Evolutionary conservation across 2,329 filamentous ascomycete species (phyloP), one percentile per base, ranked within the genome.

Genomic region (Conoideocrella luteorostrata): DNA sequence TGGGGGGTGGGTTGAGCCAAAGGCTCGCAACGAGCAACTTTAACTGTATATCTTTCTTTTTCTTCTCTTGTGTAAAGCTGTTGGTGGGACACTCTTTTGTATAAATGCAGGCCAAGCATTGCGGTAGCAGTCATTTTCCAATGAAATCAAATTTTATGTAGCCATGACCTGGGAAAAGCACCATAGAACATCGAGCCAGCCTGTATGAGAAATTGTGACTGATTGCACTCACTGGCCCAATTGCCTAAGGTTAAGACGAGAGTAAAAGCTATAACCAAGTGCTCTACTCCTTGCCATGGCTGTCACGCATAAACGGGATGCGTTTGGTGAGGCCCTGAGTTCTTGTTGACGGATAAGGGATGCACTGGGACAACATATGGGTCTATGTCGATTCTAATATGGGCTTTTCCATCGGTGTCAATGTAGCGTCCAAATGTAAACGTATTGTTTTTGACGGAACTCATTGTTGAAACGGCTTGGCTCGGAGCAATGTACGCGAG

Each of bases 391-490:
- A 80, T 71, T 0, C 77, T 77, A 1, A 74, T 47, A 44, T 78
- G 72, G 0, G 60, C 56, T 7, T 61, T 60, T 0, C 72, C 69
- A 48, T 80, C 75, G 0, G 50, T 52, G 0, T 73, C 75, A 2
- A 74, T 42, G 43, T 67, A 80, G 0, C 60, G 62, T 0, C 77
- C 76, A 50, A 72, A 80, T 1, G 69, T 71, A 43, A 71, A 72
- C 0, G 58, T 57, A 15, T 10, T 46, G 5, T 2, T 28, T 34
- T 32, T 40, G 15, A 15, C 9, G 21, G 15, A 11, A 11, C 10
- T 24, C 11, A 28, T 24, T 10, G 29, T 20, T 18, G 39, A 35
- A 1, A 73, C 50, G 0, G 70, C 63, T 0, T 62, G 51, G 43
- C 75, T 77, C 0, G 72, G 68, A 0, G 72, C 70, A 2, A 76